Base-by-base conservation (phyloP, 2,329 filamentous ascomycete species). In the Niveomyces coronatus region DNA sequence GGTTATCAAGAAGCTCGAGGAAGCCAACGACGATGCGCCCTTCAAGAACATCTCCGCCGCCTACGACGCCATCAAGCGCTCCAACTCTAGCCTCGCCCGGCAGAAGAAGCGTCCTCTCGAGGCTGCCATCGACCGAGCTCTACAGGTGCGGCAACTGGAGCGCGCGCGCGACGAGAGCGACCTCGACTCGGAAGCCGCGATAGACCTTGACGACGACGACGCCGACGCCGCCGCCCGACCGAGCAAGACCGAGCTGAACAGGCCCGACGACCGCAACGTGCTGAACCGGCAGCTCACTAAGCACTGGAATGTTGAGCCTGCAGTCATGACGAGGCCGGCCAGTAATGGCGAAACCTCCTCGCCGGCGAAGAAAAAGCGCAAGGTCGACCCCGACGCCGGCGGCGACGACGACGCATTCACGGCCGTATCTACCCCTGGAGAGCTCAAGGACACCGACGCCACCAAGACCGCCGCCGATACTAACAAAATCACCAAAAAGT, bases 71-170 rank as follows among this genome's bases (percentile, higher is more conserved):
- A 86, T 96, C 44, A 85, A 87, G 49, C 65, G 68, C 35, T 94
- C 87, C 11, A 95, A 95, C 56, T 94, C 87, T 0, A 87, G 82
- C 48, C 62, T 96, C 16, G 85, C 84, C 45, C 71, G 91, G 16
- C 78, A 83, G 47, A 86, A 85, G 27, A 94, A 91, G 58, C 80
- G 79, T 44, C 68, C 82, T 0, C 63, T 96, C 1, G 85, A 94
- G 56, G 84, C 91, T 45, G 82, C 83, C 24, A 85, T 96, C 45
- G 86, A 94, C 44, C 71, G 85, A 7, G 85, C 88, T 0, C 63
- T 95, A 13, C 74, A 79, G 7, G 76, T 86, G 14, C 66, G 89
- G 5, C 81, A 79, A 46, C 76, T 85, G 47, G 72, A 79, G 43
- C 57, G 66, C 11, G 70, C 66, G 32, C 70, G 73, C 17, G 73